Evolutionary conservation across 2,329 filamentous ascomycete genomes (phyloP).

Genomic region (Blumeria hordei): DNA sequence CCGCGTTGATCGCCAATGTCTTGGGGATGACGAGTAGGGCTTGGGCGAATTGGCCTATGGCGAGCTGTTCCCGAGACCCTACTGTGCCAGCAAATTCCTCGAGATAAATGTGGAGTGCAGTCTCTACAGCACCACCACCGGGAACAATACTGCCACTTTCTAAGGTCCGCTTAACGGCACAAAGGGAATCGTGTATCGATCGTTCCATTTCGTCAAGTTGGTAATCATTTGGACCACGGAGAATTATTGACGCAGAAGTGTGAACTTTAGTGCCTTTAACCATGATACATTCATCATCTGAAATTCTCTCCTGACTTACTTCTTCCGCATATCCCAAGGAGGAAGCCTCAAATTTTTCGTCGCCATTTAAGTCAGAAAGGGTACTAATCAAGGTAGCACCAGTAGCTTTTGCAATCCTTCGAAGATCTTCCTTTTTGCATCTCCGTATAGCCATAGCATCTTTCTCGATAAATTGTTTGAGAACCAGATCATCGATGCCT

Average conservation of each 20-base stretch:
- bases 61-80: conserved; percentile 86
- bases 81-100: conserved; percentile 97
- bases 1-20: conserved; percentile 88
- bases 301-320: conserved; percentile 94
- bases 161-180: conserved; percentile 86
- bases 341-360: conserved; percentile 84
- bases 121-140: conserved; percentile 89
- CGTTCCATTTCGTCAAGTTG: conserved; percentile 98
- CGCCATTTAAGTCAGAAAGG: conserved; percentile 86
- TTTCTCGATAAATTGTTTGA: conserved; percentile 86
- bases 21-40: conserved; percentile 86
- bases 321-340: conserved; percentile 82
- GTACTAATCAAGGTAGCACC: conserved; percentile 84
- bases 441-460: conserved; percentile 88
- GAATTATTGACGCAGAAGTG: conserved; percentile 84
- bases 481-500: conserved; percentile 85
- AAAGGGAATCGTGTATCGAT: conserved; percentile 88
- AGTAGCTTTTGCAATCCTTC: conserved; percentile 86
- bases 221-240: conserved; percentile 88
- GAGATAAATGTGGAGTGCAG: conserved; percentile 95
- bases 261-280: conserved; percentile 89
- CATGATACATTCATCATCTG: conserved; percentile 93
- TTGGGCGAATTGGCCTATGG: conserved; percentile 92
- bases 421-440: conserved; percentile 95
- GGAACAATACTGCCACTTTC: conserved; percentile 95